Conservation (phyloP, 495 filamentous ascomycete genomes). For the Platismatia glauca region DNA sequence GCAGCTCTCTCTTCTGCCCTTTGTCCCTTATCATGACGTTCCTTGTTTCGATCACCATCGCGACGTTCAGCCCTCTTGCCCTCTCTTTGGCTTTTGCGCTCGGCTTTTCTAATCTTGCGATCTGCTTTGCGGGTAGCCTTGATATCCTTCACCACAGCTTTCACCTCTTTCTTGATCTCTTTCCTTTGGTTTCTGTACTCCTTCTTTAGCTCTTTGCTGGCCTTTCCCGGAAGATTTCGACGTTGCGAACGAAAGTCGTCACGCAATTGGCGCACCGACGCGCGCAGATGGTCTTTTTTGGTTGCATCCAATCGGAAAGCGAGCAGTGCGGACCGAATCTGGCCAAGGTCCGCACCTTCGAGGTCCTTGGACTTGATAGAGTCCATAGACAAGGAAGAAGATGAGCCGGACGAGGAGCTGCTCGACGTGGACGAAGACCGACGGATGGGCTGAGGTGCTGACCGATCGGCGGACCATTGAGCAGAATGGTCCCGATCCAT, state of each 20-base stretch:
- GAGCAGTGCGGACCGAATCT: conserved; percentile 12
- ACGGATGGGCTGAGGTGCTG: not conserved
- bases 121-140: conserved; percentile 13
- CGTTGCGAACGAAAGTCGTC: conserved; percentile 12
- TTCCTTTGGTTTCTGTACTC: conserved; percentile 7
- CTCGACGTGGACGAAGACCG: conserved; percentile 25
- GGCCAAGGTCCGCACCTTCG: conserved; percentile 10
- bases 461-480: not conserved
- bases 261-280: conserved; percentile 17
- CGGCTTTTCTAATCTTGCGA: conserved; percentile 13
- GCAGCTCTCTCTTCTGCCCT: conserved; percentile 4
- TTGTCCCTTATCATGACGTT: not conserved
- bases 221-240: not conserved
- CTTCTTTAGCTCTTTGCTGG: conserved; percentile 10
- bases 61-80: conserved; percentile 8
- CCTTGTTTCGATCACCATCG: not conserved
- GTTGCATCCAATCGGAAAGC: conserved; percentile 13
- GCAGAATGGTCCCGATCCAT: not conserved
- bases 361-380: conserved; percentile 20
- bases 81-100: conserved; percentile 6
- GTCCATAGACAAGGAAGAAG: conserved; percentile 17
- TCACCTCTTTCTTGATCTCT: conserved; percentile 17
- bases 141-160: conserved; percentile 15
- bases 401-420: conserved; percentile 28
- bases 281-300: conserved; percentile 10